These are phyloP conservation scores for Globisporangium iwayamae DNA, from an alignment of 352 stramenopile species.

Conservation along the genomic window DNA sequence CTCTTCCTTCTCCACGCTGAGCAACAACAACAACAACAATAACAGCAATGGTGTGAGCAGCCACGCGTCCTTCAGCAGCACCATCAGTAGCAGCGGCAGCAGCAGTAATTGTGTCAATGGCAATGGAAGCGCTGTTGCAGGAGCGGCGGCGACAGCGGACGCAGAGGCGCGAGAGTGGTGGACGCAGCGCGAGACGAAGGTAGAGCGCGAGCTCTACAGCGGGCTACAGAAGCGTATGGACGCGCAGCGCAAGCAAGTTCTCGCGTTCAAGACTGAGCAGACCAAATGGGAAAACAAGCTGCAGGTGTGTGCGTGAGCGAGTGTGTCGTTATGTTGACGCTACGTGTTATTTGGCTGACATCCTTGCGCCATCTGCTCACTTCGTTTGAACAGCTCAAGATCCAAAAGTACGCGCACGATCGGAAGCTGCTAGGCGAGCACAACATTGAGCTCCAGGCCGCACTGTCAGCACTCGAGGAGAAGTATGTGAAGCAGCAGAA, in stretches of 20 bases:
- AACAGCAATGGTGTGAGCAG: not conserved
- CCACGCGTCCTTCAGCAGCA: not conserved
- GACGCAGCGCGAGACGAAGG: conserved; percentile 42
- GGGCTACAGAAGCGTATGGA: conserved; percentile 68
- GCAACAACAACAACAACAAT: not conserved
- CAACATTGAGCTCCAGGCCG: conserved; percentile 74
- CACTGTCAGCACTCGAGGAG: conserved; percentile 47
- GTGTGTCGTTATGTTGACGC: not conserved
- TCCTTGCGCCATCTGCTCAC: not conserved
- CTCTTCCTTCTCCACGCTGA: not conserved
- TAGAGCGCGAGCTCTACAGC: conserved; percentile 46
- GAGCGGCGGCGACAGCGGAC: conserved; percentile 13
- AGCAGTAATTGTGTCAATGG: not conserved
- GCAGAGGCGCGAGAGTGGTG: conserved; percentile 59
- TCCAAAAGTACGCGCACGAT: conserved; percentile 68
- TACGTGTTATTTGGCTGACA: not conserved
- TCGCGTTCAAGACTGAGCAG: conserved; percentile 78
- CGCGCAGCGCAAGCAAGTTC: conserved; percentile 61
- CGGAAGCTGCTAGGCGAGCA: conserved; percentile 77
- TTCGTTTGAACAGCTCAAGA: conserved; percentile 1
- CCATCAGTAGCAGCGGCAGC: not conserved
- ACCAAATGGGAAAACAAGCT: conserved; percentile 82
- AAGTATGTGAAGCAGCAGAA: conserved; percentile 37
- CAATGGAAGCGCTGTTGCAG: not conserved
- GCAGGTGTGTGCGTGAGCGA: conserved; percentile 27